Conservation (phyloP, 2,329 filamentous ascomycete genomes). For the Trichophyton mentagrophytes region DNA sequence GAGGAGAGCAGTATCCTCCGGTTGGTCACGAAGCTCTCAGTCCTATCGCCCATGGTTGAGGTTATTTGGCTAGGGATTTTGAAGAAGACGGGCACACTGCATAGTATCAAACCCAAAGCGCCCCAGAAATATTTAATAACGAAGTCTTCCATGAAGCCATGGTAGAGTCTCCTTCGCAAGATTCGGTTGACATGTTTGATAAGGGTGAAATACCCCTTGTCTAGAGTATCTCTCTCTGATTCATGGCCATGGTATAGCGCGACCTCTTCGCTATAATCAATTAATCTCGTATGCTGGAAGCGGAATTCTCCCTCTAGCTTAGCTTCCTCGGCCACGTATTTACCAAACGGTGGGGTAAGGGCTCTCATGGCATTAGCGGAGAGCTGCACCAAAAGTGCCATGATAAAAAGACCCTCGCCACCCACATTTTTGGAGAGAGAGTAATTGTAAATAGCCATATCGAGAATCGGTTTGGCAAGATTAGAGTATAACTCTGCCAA, state of each 20-base stretch:
- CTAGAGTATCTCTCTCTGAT: conserved; percentile 87
- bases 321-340: conserved; percentile 94
- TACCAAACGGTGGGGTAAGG: conserved; percentile 88
- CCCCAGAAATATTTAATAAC: conserved; percentile 99
- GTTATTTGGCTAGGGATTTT: conserved; percentile 62
- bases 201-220: conserved; percentile 96
- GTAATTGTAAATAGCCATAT: conserved; percentile 96
- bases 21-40: conserved; percentile 77
- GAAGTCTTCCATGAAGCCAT: conserved; percentile 99
- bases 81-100: conserved; percentile 91
- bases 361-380: conserved; percentile 89
- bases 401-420: conserved; percentile 87
- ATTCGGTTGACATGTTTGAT: conserved; percentile 99
- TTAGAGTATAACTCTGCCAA: conserved; percentile 93
- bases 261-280: conserved; percentile 92
- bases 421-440: conserved; percentile 90
- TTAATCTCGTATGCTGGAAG: conserved; percentile 85
- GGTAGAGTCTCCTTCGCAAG: conserved; percentile 76
- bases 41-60: conserved; percentile 41
- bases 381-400: conserved; percentile 85
- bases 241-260: conserved; percentile 85
- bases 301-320: conserved; percentile 89
- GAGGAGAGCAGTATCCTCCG: conserved; percentile 80
- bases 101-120: conserved; percentile 77
- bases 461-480: conserved; percentile 81